These are phyloP conservation scores for Nannochloris sp. DNA, from an alignment of 139 green algal genomes.

Conservation along the genomic window DNA sequence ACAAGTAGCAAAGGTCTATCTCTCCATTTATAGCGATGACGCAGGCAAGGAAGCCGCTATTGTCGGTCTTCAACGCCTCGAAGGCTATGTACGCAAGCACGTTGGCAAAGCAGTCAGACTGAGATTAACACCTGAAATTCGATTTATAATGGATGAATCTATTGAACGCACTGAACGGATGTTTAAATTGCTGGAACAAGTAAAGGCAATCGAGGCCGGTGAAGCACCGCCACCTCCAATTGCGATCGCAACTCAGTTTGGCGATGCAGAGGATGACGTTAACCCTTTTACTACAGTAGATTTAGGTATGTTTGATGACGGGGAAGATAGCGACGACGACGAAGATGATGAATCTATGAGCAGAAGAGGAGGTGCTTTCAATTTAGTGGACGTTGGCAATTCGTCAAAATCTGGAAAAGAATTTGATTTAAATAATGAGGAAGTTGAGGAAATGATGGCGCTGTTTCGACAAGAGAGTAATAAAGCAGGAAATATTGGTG, in stretches of 20 bases:
- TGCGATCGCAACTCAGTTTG: not conserved
- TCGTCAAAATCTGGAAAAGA: not conserved
- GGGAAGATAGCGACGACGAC: not conserved
- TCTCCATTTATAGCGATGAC: constrained; percentile 61
- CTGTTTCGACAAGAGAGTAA: constrained; percentile 15
- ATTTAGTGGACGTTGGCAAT: not conserved
- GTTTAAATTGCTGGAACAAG: constrained; percentile 26
- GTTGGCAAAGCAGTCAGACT: constrained; percentile 59
- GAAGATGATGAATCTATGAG: not conserved
- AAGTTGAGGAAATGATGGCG: constrained; percentile 16
- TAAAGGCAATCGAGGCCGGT: constrained; percentile 19
- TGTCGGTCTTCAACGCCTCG: constrained; percentile 56
- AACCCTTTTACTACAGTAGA: constrained; percentile 12
- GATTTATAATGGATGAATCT: constrained; percentile 81
- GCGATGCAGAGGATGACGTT: constrained; percentile 15
- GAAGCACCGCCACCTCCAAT: constrained; percentile 36
- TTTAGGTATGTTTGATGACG: constrained; percentile 21
- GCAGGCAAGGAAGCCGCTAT: constrained; percentile 62
- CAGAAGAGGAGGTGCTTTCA: not conserved
- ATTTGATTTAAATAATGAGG: not conserved
- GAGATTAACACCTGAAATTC: constrained; percentile 77
- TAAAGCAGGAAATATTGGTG: not conserved
- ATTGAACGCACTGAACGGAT: constrained; percentile 61
- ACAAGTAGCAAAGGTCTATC: constrained; percentile 72
- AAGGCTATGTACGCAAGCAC: constrained; percentile 73